These are phyloP conservation scores for Ceratocystis eucalypticola DNA, from an alignment of 2,329 filamentous ascomycete genomes.

Conservation along the genomic window DNA sequence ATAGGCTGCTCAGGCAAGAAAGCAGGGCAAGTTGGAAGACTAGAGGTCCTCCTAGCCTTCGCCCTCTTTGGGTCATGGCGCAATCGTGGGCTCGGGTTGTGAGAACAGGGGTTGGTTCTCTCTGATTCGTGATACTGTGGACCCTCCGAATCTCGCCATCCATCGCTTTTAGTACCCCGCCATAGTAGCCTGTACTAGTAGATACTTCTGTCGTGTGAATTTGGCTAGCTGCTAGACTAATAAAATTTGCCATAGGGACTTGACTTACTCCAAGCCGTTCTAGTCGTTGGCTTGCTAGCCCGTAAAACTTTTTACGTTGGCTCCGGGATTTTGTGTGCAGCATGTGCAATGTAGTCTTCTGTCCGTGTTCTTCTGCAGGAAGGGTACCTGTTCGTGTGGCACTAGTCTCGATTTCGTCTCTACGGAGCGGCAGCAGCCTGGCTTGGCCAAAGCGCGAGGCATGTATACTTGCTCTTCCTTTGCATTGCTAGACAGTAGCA, in stretches of 20 bases:
- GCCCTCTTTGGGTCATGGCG: conserved; percentile 1
- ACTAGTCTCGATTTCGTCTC: background rate
- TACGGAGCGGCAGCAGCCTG: background rate
- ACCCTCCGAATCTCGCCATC: conserved; percentile 2
- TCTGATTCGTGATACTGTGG: background rate
- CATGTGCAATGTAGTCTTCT: background rate
- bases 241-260: background rate
- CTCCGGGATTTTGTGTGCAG: too few relatives aligned
- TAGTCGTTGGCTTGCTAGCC: background rate
- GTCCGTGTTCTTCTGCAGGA: background rate
- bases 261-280: background rate
- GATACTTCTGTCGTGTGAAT: background rate
- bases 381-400: background rate
- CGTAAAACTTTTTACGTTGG: background rate
- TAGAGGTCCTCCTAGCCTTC: background rate
- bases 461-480: background rate
- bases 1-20: background rate
- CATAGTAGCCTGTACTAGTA: background rate
- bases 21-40: background rate
- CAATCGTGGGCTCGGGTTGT: background rate
- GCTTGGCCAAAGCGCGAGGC: background rate
- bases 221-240: background rate
- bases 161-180: background rate
- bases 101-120: background rate
- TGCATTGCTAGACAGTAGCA: background rate